Percentiles rank a stretch among this genome's conserved stretches.
These are phyloP conservation scores for Calophaca sinica DNA, from an alignment of 306 rosid species.

Conservation along the genomic window DNA sequence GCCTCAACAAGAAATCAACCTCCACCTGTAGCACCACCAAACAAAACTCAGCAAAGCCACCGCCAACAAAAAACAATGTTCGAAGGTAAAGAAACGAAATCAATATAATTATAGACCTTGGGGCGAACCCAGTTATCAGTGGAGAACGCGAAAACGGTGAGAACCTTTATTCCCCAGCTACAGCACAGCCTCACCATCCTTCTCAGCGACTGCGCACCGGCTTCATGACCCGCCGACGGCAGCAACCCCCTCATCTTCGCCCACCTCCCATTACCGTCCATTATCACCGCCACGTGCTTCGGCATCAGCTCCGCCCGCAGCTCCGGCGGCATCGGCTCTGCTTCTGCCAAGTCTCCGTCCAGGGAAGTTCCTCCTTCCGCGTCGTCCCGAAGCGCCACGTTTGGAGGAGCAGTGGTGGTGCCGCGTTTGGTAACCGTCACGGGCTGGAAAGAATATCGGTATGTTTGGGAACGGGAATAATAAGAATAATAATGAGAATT, in stretches of 20 bases:
- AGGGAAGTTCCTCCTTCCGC: background rate
- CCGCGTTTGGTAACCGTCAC: background rate
- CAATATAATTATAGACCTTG: slow-evolving; percentile 48
- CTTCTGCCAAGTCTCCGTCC: slow-evolving; percentile 26
- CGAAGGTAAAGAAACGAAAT: background rate
- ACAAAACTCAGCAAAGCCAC: background rate
- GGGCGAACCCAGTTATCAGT: slow-evolving; percentile 78
- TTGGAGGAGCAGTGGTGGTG: background rate
- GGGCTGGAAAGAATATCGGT: background rate
- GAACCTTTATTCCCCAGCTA: slow-evolving; percentile 71
- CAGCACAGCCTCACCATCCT: slow-evolving; percentile 54
- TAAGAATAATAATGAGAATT: background rate
- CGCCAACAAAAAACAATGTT: background rate
- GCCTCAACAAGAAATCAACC: slow-evolving; percentile 66
- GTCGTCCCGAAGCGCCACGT: slow-evolving; percentile 19
- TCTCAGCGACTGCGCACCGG: slow-evolving; percentile 61
- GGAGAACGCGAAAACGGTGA: slow-evolving; percentile 73
- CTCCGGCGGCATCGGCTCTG: slow-evolving; percentile 54
- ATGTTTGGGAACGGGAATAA: slow-evolving; percentile 37
- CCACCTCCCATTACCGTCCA: slow-evolving; percentile 90
- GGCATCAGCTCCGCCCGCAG: slow-evolving; percentile 70
- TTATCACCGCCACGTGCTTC: slow-evolving; percentile 85
- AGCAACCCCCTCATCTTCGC: slow-evolving; percentile 59
- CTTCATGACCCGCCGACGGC: slow-evolving; percentile 61
- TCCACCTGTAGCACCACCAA: slow-evolving; percentile 60